A percentile compares a stretch with the other conserved stretches of the same genome.
phyloP scores from a whole-genome alignment of 2,329 filamentous ascomycete genomes.

The Colletotrichum sp. region DNA sequence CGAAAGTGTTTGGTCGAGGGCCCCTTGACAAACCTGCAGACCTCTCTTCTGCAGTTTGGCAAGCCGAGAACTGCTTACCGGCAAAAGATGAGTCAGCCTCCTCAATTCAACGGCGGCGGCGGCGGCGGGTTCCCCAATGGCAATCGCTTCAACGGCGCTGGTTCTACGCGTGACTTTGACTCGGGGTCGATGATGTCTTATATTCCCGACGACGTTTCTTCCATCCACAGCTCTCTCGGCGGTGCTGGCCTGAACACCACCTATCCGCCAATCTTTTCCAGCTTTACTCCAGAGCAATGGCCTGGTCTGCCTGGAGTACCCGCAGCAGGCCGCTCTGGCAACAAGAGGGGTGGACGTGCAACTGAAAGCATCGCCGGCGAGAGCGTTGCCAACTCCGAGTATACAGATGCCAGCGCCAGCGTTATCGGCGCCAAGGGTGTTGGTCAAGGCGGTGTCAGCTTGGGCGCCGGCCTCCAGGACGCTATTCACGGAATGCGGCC shows the following conservation, averaged over 20 bases:
- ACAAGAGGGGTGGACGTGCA: conserved; percentile 70
- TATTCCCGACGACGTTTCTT: conserved; percentile 96
- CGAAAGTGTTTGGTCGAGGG: conserved; percentile 95
- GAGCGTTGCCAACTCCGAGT: conserved; percentile 89
- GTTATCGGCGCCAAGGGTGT: conserved; percentile 77
- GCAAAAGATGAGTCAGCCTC: conserved; percentile 78
- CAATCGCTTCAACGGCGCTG: conserved; percentile 29
- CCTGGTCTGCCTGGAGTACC: conserved; percentile 76
- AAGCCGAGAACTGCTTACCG: conserved; percentile 92
- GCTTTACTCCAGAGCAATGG: conserved; percentile 88
- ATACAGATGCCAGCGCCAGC: conserved; percentile 82
- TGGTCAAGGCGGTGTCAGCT: conserved; percentile 85
- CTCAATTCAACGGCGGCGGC: conserved; percentile 63
- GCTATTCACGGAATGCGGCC: conserved; percentile 69
- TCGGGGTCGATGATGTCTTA: conserved; percentile 91
- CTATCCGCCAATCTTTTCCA: conserved; percentile 94
- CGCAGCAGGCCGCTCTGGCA: conserved; percentile 64
- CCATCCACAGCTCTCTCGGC: conserved; percentile 90
- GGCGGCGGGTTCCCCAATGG: conserved; percentile 27
- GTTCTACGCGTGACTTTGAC: conserved; percentile 63
- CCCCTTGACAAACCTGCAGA: conserved; percentile 93
- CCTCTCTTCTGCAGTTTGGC: conserved; percentile 92
- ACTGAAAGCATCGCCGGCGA: conserved; percentile 87
- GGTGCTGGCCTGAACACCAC: conserved; percentile 81
- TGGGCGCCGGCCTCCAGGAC: conserved; percentile 80